phyloP scores from a whole-genome alignment of 1,284 basidiomycete species.

The Coniophora puteana region DNA sequence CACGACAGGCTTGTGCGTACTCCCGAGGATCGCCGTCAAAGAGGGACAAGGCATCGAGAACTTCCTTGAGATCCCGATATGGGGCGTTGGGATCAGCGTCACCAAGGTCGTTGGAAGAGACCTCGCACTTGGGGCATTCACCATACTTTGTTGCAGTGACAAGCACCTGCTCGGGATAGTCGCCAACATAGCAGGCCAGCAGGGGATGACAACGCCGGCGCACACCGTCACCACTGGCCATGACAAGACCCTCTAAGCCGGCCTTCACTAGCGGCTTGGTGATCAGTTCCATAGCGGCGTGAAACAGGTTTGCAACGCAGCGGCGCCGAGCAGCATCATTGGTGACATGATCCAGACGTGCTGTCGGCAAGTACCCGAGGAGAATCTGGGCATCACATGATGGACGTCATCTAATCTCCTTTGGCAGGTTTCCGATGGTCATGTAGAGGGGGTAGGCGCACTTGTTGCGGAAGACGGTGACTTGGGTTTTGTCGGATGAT shows the following conservation, averaged over 20 bases:
- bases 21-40: constrained; percentile 10
- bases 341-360: constrained; percentile 27
- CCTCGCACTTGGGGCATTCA: constrained; percentile 14
- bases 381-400: constrained; percentile 32
- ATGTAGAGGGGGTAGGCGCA: constrained; percentile 39
- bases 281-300: constrained; percentile 28
- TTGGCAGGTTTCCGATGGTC: constrained; percentile 42
- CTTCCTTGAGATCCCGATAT: constrained; percentile 1
- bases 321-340: constrained; percentile 23
- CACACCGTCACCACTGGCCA: constrained; percentile 25
- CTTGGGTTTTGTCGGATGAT: constrained; percentile 35
- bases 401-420: constrained; percentile 33
- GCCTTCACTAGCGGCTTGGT: constrained; percentile 24
- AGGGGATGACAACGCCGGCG: constrained; percentile 24
- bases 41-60: constrained; percentile 10
- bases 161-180: constrained; percentile 19
- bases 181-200: constrained; percentile 22
- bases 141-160: constrained; percentile 11
- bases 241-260: constrained; percentile 22
- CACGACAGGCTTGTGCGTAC: constrained; percentile 14
- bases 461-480: constrained; percentile 34
- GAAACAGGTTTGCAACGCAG: constrained; percentile 33
- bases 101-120: constrained; percentile 7
- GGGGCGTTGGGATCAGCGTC: neutral
- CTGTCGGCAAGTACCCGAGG: constrained; percentile 35